Evolutionary conservation across 108 stramenopile genomes (phyloP).

Genomic region (Craspedostauros australis): DNA sequence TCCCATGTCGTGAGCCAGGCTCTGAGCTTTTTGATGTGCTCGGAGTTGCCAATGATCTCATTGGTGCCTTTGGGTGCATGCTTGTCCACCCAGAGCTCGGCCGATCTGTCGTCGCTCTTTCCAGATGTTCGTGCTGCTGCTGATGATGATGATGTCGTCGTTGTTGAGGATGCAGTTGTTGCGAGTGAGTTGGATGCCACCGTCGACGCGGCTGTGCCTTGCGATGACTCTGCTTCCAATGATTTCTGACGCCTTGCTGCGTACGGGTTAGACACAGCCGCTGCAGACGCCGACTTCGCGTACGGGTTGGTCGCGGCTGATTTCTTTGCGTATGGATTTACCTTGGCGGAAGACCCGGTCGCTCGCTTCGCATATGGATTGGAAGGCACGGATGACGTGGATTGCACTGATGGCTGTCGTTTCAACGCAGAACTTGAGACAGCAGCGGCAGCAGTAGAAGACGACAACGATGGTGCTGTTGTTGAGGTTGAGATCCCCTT

Average conservation of each 20-base stretch:
- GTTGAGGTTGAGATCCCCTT: neutral
- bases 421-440: neutral
- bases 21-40: constrained; percentile 51
- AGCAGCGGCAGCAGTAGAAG: constrained; percentile 7
- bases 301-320: constrained; percentile 24
- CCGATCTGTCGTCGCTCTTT: constrained; percentile 10
- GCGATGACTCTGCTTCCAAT: too few relatives aligned
- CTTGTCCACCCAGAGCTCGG: constrained; percentile 89
- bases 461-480: neutral
- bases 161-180: neutral
- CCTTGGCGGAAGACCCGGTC: constrained; percentile 9
- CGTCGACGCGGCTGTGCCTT: too few relatives aligned
- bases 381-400: neutral
- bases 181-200: constrained; percentile 8
- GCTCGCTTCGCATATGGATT: constrained; percentile 19
- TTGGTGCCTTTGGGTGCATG: constrained; percentile 62
- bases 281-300: constrained; percentile 21
- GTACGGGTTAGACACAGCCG: constrained; percentile 34
- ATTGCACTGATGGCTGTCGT: neutral
- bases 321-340: constrained; percentile 59
- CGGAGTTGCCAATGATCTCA: constrained; percentile 79
- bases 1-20: constrained; percentile 76
- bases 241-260: too few relatives aligned
- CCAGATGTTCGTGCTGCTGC: neutral
- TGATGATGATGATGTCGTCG: constrained; percentile 5